phyloP scores from a whole-genome alignment of 768 basidiomycete genomes.

The Calvatia gigantea region DNA sequence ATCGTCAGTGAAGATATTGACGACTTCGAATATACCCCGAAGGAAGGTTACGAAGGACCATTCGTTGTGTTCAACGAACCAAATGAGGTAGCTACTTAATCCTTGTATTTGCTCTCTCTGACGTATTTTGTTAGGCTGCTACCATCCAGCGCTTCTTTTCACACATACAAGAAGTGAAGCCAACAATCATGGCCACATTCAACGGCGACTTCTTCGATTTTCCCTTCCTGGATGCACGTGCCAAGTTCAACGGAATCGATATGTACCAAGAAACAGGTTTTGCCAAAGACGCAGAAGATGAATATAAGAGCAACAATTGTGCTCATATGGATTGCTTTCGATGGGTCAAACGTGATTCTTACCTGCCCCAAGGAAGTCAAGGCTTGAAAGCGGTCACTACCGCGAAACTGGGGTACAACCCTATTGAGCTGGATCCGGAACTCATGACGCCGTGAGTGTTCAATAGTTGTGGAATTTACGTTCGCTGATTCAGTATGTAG shows the following conservation, averaged over 20 bases:
- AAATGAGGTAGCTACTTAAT: conserved; percentile 63
- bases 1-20: conserved; percentile 98
- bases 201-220: conserved; percentile 99
- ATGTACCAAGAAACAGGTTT: conserved; percentile 97
- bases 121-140: conserved; percentile 50
- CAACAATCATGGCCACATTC: conserved; percentile 96
- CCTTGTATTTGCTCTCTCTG: not conserved
- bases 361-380: conserved; percentile 96
- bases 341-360: conserved; percentile 99
- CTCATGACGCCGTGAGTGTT: conserved; percentile 93
- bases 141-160: conserved; percentile 87
- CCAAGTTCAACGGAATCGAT: conserved; percentile 87
- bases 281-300: conserved; percentile 85
- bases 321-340: conserved; percentile 99
- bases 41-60: conserved; percentile 95
- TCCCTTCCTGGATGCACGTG: conserved; percentile 86
- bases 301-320: conserved; percentile 90
- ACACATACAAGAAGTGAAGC: conserved; percentile 89
- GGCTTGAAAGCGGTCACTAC: conserved; percentile 98
- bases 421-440: conserved; percentile 96
- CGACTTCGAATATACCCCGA: conserved; percentile 98
- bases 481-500: conserved; percentile 36
- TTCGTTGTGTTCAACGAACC: conserved; percentile 94
- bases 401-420: conserved; percentile 93
- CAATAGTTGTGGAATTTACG: not conserved